These are phyloP conservation scores for Oenanthe sinensis DNA, from an alignment of 129 eudicot genomes.

Conservation along the genomic window DNA sequence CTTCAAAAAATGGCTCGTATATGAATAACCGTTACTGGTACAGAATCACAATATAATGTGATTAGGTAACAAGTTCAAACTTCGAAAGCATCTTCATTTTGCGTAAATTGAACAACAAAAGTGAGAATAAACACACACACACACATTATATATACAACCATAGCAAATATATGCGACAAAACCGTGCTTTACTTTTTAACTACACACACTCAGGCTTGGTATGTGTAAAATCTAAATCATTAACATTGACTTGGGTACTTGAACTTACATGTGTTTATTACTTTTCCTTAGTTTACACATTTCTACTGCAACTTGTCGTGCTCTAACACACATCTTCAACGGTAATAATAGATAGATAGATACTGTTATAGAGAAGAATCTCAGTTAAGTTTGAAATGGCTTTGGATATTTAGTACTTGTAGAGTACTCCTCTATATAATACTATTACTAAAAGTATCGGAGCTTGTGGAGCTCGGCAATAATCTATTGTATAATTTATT, in stretches of 20 bases:
- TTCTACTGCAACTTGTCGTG: not conserved
- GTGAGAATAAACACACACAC: not conserved
- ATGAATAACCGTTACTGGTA: not conserved
- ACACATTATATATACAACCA: not conserved
- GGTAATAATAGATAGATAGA: not conserved
- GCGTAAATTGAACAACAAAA: not conserved
- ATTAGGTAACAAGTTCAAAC: slow-evolving; percentile 1
- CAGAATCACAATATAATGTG: not conserved
- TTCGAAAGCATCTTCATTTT: not conserved
- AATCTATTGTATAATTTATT: too few relatives aligned
- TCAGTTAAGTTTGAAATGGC: not conserved
- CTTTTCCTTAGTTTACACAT: slow-evolving; percentile 3
- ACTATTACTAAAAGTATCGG: not conserved
- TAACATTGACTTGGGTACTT: slow-evolving; percentile 4
- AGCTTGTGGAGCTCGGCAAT: not conserved
- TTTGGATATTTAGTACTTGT: not conserved
- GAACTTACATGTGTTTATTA: not conserved
- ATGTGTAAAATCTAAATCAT: not conserved
- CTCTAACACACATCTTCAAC: not conserved
- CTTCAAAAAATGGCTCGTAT: not conserved
- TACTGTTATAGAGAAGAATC: not conserved
- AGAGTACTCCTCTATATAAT: not conserved
- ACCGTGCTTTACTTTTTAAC: not conserved
- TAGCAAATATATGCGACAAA: not conserved
- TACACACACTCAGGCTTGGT: not conserved